Base-by-base conservation (phyloP, 805 yeast species). In the Cyberlindnera euphorbiiphila region DNA sequence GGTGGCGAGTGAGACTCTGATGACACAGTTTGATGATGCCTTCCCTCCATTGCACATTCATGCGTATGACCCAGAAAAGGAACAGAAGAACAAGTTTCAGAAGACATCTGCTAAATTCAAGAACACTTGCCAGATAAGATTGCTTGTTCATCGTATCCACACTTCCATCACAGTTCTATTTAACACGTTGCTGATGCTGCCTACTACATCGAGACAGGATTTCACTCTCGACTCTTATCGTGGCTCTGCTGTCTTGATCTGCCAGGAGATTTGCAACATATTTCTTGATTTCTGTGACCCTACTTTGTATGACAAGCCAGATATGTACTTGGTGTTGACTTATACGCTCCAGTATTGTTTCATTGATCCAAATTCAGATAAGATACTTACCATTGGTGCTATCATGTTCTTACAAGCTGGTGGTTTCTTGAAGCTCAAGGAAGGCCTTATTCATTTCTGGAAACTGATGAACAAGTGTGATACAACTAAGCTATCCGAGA, bases 51-150 rank as follows among this genome's bases (percentile, higher is more conserved):
- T 66, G 12, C 54, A 70, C 30, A 63, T 76, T 8, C 67, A 65
- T 40, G 58, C 68, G 0, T 64, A 62, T 2, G 69, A 71, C 18
- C 76, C 53, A 5, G 34, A 29, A 5, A 51, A 61, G 32, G 47
- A 65, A 25, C 51, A 54, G 18, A 42, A 56, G 32, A 54, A 63
- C 38, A 40, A 39, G 24, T 58, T 65, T 40, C 70, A 68, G 24
- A 69, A 68, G 27, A 71, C 75, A 0, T 67, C 76, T 27, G 74
- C 83, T 1, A 78, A 77, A 47, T 76, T 66, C 59, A 82, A 82
- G 45, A 84, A 83, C 49, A 61, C 81, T 0, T 59, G 74, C 2
- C 77, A 79, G 44, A 54, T 78, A 9, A 67, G 87, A 37, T 67
- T 66, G 42, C 65, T 79, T 25, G 56, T 66, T 22, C 65, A 70